Conservation (phyloP, 352 stramenopile genomes). For the Phytophthora pisi region DNA sequence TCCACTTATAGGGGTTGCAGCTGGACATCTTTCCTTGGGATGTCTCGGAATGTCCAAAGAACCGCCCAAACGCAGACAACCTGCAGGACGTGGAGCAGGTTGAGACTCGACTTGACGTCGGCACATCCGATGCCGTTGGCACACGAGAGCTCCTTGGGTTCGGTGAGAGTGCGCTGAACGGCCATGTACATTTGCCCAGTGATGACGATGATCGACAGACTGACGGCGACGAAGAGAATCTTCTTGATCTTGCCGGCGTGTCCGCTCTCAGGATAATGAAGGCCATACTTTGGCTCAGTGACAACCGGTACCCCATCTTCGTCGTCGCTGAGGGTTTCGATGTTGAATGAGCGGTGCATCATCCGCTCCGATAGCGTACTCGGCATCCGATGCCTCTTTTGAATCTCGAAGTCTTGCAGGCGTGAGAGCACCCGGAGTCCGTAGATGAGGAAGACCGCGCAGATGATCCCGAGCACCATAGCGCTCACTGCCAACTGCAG, state of each 20-base stretch:
- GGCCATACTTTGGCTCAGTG: slow-evolving; percentile 11
- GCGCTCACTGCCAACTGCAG: slow-evolving; percentile 28
- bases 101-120: slow-evolving; percentile 30
- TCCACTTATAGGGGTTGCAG: slow-evolving; percentile 14
- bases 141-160: slow-evolving; percentile 46
- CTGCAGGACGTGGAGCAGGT: slow-evolving; percentile 38
- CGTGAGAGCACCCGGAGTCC: slow-evolving; percentile 33
- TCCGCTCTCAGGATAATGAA: slow-evolving; percentile 5
- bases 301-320: slow-evolving; percentile 30
- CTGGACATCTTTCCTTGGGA: slow-evolving; percentile 17
- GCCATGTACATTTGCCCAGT: slow-evolving; percentile 56
- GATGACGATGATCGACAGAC: slow-evolving; percentile 26
- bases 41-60: slow-evolving; percentile 32
- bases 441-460: slow-evolving; percentile 32
- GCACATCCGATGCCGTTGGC: slow-evolving; percentile 57
- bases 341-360: slow-evolving; percentile 29
- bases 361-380: slow-evolving; percentile 14
- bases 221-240: slow-evolving; percentile 32
- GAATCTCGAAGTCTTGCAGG: slow-evolving; percentile 27
- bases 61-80: slow-evolving; percentile 26
- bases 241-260: slow-evolving; percentile 31
- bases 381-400: slow-evolving; percentile 19
- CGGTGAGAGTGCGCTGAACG: slow-evolving; percentile 18
- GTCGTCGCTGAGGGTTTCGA: slow-evolving; percentile 29
- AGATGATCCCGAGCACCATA: slow-evolving; percentile 32